Evolutionary conservation across 805 yeast genomes (phyloP), one percentile per base, ranked within the genome.

Genomic region (Maudiozyma serrabonitensis): DNA sequence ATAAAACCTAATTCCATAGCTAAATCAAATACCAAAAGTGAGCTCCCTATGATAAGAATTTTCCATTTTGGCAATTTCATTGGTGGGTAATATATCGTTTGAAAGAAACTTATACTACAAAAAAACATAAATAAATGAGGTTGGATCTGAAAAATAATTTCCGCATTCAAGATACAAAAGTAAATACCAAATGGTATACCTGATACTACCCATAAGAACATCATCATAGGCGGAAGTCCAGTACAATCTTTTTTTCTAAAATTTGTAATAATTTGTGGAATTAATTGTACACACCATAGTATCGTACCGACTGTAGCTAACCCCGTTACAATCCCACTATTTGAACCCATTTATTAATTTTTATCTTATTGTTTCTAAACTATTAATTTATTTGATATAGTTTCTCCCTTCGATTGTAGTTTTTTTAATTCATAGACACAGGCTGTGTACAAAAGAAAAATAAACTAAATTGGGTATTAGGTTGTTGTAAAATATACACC

Each of bases 181-280:
- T 87, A 91, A n/a, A 87, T 82, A 13, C 84, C 81, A 63, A 90
- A 88, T 4, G 96, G 96, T 0, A 88, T 75, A 7, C 95, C 96
- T 48, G 80, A 75, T 4, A 69, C 55, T 3, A 86, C 80, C 96
- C 97, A 90, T 23, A 88, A 66, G 50, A 87, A 76, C 79, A 87
- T 75, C 96, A 91, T 89, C 35, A 76, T n/a, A 5, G 90, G 89
- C 1, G 95, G 96, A 9, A 90, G 68, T 0, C 98, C 97, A 26
- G 81, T 84, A 51, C 95, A 85, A 61, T 88, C 80, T 59, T 91
- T 88, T 8, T 76, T 75, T 50, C 74, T 73, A 69, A 77, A 89
- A 62, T 91, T 90, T 62, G 80, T 73, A 50, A 80, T 72, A 43
- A 90, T 82, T 61, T 87, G 98, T 1, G 97, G 97, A 1, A 89